These are phyloP conservation scores for Triticum urartu DNA, from an alignment of 176 grass and related monocot species.

Conservation along the genomic window DNA sequence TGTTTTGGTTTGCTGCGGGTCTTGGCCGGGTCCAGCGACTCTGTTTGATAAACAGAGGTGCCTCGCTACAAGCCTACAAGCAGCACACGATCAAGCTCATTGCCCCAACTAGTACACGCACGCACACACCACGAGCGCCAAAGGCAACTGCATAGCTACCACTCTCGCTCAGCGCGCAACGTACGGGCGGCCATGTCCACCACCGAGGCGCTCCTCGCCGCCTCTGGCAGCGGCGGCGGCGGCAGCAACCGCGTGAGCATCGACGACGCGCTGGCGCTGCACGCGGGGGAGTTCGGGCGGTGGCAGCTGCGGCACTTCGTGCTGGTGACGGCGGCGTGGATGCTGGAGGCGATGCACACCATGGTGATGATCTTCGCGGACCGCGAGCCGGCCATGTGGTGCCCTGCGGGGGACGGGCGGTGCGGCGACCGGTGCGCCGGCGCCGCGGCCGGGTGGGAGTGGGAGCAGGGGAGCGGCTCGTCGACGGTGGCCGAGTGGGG, in stretches of 20 bases:
- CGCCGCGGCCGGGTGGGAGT: conserved; percentile 46
- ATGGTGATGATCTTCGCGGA: conserved; percentile 95
- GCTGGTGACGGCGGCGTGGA: conserved; percentile 67
- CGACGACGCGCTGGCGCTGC: conserved; percentile 56
- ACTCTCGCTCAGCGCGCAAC: not conserved
- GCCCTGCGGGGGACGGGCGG: not conserved
- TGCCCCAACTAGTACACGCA: too few species aligned
- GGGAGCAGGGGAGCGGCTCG: conserved; percentile 35
- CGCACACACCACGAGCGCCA: not conserved
- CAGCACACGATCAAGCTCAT: not conserved
- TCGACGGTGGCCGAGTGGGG: conserved; percentile 79
- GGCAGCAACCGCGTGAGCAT: conserved; percentile 33
- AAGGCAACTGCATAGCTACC: not conserved
- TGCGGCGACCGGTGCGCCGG: conserved; percentile 43
- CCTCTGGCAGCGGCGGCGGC: not conserved
- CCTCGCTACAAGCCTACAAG: not conserved
- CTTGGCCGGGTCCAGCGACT: too few species aligned
- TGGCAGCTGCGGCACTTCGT: conserved; percentile 97
- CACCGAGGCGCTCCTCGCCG: conserved; percentile 32
- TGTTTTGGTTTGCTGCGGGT: too few species aligned
- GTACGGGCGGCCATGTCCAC: conserved; percentile 22
- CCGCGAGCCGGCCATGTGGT: conserved; percentile 43
- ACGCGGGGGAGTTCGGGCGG: conserved; percentile 79
- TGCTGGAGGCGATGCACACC: conserved; percentile 83
- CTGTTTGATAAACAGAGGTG: not conserved